Conservation (phyloP, 805 yeast species). For the Clavispora vitiphila region DNA sequence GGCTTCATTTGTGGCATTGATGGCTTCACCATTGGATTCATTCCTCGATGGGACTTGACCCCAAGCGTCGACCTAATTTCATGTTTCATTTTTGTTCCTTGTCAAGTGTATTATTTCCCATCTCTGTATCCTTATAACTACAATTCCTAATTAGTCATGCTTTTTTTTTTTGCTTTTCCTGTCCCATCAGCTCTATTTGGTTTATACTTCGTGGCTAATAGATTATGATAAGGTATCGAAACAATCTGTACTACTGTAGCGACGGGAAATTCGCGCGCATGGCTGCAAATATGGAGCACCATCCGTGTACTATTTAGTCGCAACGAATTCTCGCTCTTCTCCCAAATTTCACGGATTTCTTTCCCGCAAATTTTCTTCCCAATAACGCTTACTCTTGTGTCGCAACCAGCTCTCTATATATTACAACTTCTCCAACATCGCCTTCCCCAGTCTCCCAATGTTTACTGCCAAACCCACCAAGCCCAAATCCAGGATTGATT, state of each 20-base stretch:
- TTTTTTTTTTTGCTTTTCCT: conserved; percentile 1
- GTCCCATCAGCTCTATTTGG: neutral
- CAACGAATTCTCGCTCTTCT: neutral
- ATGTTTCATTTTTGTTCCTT: conserved; percentile 1
- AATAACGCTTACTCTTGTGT: too few relatives aligned
- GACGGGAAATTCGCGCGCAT: neutral
- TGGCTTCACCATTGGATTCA: conserved; percentile 5
- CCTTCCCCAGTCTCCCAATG: neutral
- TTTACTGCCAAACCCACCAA: neutral
- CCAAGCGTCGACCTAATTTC: conserved; percentile 1
- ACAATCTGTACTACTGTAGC: too few relatives aligned
- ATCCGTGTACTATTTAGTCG: neutral
- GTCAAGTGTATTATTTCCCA: conserved; percentile 3
- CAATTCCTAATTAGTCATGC: neutral
- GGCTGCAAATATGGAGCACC: conserved; percentile 1
- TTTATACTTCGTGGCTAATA: neutral
- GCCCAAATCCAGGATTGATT: neutral
- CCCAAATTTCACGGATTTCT: neutral
- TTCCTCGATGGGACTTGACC: conserved; percentile 1
- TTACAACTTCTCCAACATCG: too few relatives aligned
- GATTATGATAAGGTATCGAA: neutral
- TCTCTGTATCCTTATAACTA: neutral
- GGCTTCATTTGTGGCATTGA: too few relatives aligned
- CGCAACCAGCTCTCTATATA: too few relatives aligned
- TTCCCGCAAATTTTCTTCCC: too few relatives aligned